A percentile compares a stretch with the other conserved stretches of the same genome.
Evolutionary conservation across 352 stramenopile genomes (phyloP).

Genomic region (Aphanomyces cochlioides): DNA sequence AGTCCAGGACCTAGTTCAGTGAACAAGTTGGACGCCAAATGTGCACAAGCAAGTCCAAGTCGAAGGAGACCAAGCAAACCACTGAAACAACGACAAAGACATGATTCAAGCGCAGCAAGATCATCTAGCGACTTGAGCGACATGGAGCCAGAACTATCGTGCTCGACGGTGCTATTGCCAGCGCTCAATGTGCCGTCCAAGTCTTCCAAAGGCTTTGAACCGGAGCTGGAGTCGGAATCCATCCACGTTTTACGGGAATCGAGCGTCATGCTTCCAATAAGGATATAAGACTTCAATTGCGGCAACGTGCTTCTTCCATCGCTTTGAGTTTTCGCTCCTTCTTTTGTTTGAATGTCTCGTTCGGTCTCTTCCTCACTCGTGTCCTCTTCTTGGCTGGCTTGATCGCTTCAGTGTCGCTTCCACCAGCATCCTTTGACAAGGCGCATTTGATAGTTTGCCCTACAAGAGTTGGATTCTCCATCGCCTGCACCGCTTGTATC

Average conservation of each 20-base stretch:
- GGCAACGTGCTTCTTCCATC: neutral
- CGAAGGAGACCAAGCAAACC: neutral
- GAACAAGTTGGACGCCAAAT: too few species aligned
- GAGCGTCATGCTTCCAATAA: slow-evolving; percentile 5
- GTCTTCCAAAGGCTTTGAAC: neutral
- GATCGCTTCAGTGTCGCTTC: slow-evolving; percentile 10
- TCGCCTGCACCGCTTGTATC: slow-evolving; percentile 41
- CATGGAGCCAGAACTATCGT: neutral
- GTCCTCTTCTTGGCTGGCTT: neutral
- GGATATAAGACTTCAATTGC: neutral
- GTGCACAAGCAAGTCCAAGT: too few species aligned
- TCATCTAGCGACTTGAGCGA: neutral
- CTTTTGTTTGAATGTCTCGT: slow-evolving; percentile 24
- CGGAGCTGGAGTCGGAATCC: neutral
- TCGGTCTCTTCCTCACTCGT: slow-evolving; percentile 14
- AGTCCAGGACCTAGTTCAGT: too few species aligned
- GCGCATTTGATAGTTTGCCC: slow-evolving; percentile 72
- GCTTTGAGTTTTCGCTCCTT: slow-evolving; percentile 25
- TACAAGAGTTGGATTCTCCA: slow-evolving; percentile 52
- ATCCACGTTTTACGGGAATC: neutral
- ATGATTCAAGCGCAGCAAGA: neutral
- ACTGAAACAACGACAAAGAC: neutral
- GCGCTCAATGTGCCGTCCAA: too few species aligned
- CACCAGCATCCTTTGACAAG: slow-evolving; percentile 42
- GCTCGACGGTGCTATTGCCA: neutral